Evolutionary conservation across 2,329 filamentous ascomycete species (phyloP), one percentile per base, ranked within the genome.

Genomic region (Geosmithia putterillii): DNA sequence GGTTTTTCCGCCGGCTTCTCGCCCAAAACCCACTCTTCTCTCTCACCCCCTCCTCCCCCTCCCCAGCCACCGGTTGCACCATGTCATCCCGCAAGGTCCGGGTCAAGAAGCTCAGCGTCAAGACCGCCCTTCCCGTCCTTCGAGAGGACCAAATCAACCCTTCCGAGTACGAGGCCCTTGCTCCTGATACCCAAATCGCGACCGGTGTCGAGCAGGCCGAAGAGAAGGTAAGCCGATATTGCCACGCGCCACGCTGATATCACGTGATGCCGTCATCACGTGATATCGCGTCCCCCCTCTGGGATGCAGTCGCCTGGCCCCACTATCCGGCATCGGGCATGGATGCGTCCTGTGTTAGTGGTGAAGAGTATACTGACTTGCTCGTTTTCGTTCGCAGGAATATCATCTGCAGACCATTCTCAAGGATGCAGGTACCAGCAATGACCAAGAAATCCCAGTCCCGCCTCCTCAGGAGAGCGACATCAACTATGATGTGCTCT

Each of bases 151-250:
- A 96, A 60, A 83, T 96, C 66, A 88, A 95, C 60, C 74, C 83
- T 58, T 76, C 73, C 57, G 79, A 88, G 65, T 94, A 95, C 64
- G 86, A 94, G 66, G 78, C 85, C 56, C 81, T 90, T 60, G 84
- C 83, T 54, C 83, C 83, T 61, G 75, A 86, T 77, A 70, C 79
- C 73, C 67, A 86, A 82, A 87, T 95, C 60, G 88, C 92, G 60
- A 95, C 89, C 52, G 92, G 92, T 65, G 92, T 98, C 55, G 92
- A 98, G 66, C 89, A 94, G 62, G 86, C 81, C 51, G 92, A 98
- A 68, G 89, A 96, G 78, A 90, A 90, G 70, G 92, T 95, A 67
- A 79, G 88, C 20, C 7, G 86, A 50, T 51, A 51, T 50, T 52
- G 55, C 53, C 47, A 51, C 46, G 47, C 47, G 44, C 53, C 48